Percentiles rank a stretch among this genome's conserved stretches.
Conservation (phyloP, 129 eudicot genomes). For the Flaveria linearis region DNA sequence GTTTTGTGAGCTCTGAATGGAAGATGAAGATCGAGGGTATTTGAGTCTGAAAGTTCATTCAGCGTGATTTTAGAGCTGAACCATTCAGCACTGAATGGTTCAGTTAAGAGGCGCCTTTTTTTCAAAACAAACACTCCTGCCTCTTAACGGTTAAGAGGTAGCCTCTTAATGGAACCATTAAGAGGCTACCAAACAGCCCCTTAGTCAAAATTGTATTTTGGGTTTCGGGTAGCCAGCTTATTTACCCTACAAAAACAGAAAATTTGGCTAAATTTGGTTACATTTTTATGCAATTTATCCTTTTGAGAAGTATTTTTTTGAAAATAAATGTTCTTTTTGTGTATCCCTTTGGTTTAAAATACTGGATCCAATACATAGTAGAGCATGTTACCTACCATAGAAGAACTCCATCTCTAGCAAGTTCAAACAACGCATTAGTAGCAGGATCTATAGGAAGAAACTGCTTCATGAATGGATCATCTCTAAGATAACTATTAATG, state of each 20-base stretch:
- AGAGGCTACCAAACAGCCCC: too few relatives aligned
- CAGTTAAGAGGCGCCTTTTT: too few relatives aligned
- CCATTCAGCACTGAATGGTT: too few relatives aligned
- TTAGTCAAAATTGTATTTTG: neutral
- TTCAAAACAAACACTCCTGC: too few relatives aligned
- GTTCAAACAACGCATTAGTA: constrained; percentile 72
- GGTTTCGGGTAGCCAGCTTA: neutral
- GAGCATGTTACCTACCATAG: constrained; percentile 64
- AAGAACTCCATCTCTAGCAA: constrained; percentile 95
- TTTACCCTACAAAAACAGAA: neutral
- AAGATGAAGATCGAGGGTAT: too few relatives aligned
- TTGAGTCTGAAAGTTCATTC: too few relatives aligned
- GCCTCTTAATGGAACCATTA: too few relatives aligned
- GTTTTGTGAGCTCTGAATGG: too few relatives aligned
- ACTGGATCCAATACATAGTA: neutral
- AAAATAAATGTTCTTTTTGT: too few relatives aligned
- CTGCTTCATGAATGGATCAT: constrained; percentile 88
- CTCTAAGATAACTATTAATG: constrained; percentile 88
- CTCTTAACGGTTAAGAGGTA: too few relatives aligned
- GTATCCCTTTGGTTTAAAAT: constrained; percentile 5
- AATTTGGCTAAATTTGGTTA: neutral
- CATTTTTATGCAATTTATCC: neutral
- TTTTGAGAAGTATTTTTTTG: neutral
- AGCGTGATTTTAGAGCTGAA: too few relatives aligned
- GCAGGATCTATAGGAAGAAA: constrained; percentile 92